These are phyloP conservation scores for Sphaerosporella brunnea DNA, from an alignment of 495 filamentous ascomycete species.

Conservation along the genomic window DNA sequence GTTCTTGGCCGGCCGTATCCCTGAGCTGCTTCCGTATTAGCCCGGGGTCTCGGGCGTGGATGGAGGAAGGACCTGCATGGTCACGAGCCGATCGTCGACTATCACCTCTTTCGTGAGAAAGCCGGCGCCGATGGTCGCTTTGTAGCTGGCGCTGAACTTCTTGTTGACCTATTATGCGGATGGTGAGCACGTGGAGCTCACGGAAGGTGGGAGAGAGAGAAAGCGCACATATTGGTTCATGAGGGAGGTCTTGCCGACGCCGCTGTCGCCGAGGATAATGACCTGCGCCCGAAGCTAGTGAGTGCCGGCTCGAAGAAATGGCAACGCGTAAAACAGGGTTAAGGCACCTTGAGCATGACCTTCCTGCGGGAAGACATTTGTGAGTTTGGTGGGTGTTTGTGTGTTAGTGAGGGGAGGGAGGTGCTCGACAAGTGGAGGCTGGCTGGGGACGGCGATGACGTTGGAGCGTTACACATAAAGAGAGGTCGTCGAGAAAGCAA, in stretches of 20 bases:
- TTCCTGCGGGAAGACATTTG: constrained; percentile 13
- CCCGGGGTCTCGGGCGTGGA: too few relatives aligned
- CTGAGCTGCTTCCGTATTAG: too few relatives aligned
- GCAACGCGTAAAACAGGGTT: too few relatives aligned
- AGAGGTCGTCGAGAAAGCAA: too few relatives aligned
- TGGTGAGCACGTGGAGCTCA: background rate
- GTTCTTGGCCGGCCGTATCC: constrained; percentile 95
- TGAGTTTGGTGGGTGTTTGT: too few relatives aligned
- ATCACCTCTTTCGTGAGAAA: constrained; percentile 95
- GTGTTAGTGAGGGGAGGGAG: too few relatives aligned
- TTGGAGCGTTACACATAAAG: too few relatives aligned
- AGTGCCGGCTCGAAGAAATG: too few relatives aligned
- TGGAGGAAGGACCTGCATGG: too few relatives aligned
- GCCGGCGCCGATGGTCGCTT: constrained; percentile 95
- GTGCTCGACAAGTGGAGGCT: too few relatives aligned
- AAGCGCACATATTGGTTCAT: constrained; percentile 96
- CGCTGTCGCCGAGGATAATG: constrained; percentile 94
- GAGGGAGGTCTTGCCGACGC: constrained; percentile 95
- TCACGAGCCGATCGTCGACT: constrained; percentile 89
- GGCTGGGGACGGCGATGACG: too few relatives aligned
- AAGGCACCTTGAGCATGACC: constrained; percentile 17
- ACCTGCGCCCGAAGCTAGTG: too few relatives aligned
- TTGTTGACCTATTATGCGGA: constrained; percentile 99
- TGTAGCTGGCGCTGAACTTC: constrained; percentile 97
- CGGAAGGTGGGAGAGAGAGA: background rate